phyloP scores from a whole-genome alignment of 1,284 basidiomycete genomes.

The Ceratobasidium sp. region DNA sequence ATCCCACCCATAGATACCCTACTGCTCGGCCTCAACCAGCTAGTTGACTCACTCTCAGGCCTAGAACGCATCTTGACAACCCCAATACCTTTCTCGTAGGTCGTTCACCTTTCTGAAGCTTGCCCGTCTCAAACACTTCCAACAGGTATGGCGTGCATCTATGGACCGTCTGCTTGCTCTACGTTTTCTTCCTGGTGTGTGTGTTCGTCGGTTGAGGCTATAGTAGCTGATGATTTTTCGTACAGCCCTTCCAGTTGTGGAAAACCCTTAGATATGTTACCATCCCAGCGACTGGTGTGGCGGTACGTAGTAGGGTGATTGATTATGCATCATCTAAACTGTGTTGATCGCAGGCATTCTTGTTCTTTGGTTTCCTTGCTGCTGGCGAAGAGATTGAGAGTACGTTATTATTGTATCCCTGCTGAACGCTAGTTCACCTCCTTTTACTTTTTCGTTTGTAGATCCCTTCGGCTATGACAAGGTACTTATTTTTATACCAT shows the following conservation, averaged over 20 bases:
- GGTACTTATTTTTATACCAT: no score
- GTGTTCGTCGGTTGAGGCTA: not conserved
- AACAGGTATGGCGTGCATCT: constrained; percentile 73
- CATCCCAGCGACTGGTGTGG: constrained; percentile 63
- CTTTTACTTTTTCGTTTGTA: constrained; percentile 50
- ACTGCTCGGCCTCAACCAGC: constrained; percentile 65
- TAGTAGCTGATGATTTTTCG: not conserved
- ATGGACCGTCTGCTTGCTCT: constrained; percentile 72
- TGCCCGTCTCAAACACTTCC: not conserved
- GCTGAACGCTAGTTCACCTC: constrained; percentile 49
- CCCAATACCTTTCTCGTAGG: constrained; percentile 82
- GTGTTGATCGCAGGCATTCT: constrained; percentile 55
- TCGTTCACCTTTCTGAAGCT: constrained; percentile 43
- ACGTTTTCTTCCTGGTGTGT: constrained; percentile 63
- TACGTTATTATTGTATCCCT: constrained; percentile 12
- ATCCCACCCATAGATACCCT: constrained; percentile 63
- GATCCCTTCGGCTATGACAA: constrained; percentile 59
- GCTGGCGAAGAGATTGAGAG: constrained; percentile 51
- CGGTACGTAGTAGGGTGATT: constrained; percentile 20
- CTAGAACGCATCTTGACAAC: constrained; percentile 83
- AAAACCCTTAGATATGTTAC: constrained; percentile 71
- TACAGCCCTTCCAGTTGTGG: constrained; percentile 78
- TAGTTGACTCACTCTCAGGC: constrained; percentile 76
- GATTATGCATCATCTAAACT: not conserved
- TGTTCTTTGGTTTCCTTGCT: constrained; percentile 58